Conservation (phyloP, 352 stramenopile species). For the Phytophthora podocarpi region DNA sequence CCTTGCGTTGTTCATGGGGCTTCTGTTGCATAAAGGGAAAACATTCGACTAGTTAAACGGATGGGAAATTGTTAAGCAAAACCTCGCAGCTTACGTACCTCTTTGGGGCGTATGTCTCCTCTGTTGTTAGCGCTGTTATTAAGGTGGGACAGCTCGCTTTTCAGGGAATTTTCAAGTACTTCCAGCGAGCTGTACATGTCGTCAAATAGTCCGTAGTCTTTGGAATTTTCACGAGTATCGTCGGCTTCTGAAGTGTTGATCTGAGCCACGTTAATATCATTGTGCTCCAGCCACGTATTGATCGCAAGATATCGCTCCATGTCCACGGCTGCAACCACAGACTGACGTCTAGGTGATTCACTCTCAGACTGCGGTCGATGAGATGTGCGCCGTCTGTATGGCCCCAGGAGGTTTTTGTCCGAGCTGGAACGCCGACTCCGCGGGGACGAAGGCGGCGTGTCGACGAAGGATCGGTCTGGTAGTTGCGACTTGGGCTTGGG, state of each 20-base stretch:
- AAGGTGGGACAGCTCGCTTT: constrained; percentile 42
- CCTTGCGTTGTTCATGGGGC: background rate
- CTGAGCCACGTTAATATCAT: constrained; percentile 43
- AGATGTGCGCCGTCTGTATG: background rate
- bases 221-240: constrained; percentile 1
- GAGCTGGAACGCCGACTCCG: constrained; percentile 6
- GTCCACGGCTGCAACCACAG: constrained; percentile 37
- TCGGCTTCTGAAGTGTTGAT: background rate
- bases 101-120: background rate
- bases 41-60: too few relatives aligned
- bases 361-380: constrained; percentile 11
- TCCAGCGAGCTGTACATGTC: constrained; percentile 55
- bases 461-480: constrained; percentile 19
- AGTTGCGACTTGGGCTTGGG: constrained; percentile 27
- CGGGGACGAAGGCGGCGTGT: constrained; percentile 24
- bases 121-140: background rate
- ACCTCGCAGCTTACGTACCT: too few relatives aligned
- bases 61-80: too few relatives aligned
- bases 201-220: constrained; percentile 39
- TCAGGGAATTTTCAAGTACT: constrained; percentile 40
- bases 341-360: constrained; percentile 9
- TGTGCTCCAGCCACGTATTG: constrained; percentile 45
- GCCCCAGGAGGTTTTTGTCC: constrained; percentile 19
- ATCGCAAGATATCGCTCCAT: constrained; percentile 56
- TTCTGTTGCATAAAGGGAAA: constrained; percentile 16